phyloP scores from a whole-genome alignment of 495 filamentous ascomycete genomes.

The Penicillium cataractarum region DNA sequence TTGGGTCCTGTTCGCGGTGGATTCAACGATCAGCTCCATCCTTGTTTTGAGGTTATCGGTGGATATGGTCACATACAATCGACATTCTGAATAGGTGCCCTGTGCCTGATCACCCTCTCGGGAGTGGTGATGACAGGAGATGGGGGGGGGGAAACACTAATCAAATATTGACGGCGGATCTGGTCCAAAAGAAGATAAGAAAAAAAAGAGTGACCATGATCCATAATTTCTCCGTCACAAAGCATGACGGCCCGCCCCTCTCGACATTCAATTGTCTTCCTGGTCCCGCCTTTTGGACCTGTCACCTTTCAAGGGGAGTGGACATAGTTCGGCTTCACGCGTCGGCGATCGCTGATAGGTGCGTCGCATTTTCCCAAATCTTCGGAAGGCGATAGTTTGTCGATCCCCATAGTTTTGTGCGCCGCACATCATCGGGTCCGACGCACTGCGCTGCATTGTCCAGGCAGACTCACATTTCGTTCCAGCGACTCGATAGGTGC shows the following conservation, averaged over 20 bases:
- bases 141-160: not conserved
- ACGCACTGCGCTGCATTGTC: not conserved
- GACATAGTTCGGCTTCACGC: constrained; percentile 20
- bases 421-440: constrained; percentile 8
- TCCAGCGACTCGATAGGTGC: not conserved
- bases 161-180: constrained; percentile 3
- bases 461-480: not conserved
- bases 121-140: not conserved
- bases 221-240: constrained; percentile 23
- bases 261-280: constrained; percentile 11
- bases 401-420: constrained; percentile 28
- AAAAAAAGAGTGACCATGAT: constrained; percentile 3
- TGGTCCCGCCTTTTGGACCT: constrained; percentile 32
- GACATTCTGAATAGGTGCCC: constrained; percentile 16
- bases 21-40: constrained; percentile 7
- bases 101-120: constrained; percentile 2
- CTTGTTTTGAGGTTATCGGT: too few relatives aligned
- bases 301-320: constrained; percentile 30
- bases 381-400: constrained; percentile 27
- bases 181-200: not conserved
- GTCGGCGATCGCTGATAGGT: constrained; percentile 24
- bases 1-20: constrained; percentile 34
- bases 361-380: constrained; percentile 21
- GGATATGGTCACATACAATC: constrained; percentile 20
- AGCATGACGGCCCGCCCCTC: constrained; percentile 20